These are phyloP conservation scores for Nematodospora valgi DNA, from an alignment of 805 yeast species.

Conservation along the genomic window DNA sequence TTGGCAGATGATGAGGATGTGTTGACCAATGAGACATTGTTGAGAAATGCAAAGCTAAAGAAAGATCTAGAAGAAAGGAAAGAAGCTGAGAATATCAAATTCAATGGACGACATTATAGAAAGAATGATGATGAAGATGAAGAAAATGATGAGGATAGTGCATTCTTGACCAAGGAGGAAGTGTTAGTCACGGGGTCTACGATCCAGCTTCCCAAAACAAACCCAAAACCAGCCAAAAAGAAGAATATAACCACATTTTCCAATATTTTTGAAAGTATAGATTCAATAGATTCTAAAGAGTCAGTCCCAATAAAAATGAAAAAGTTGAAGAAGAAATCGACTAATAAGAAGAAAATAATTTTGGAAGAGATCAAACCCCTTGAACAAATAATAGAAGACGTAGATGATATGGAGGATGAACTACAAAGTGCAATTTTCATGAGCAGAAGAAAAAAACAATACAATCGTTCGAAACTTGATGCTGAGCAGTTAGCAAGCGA, in stretches of 20 bases:
- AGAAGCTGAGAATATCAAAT: conserved; percentile 21
- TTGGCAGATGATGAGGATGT: conserved; percentile 28
- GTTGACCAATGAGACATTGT: conserved; percentile 38
- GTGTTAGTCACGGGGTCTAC: conserved; percentile 6
- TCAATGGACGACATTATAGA: conserved; percentile 17
- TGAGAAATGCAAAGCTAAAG: conserved; percentile 22
- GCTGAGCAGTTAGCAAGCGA: conserved; percentile 34
- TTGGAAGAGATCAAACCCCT: neutral
- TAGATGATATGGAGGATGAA: conserved; percentile 22
- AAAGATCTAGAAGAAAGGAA: conserved; percentile 24
- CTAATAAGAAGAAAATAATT: neutral
- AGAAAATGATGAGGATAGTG: conserved; percentile 8
- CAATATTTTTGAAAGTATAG: conserved; percentile 8
- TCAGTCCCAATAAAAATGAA: conserved; percentile 9
- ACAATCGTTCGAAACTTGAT: conserved; percentile 19
- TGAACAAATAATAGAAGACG: conserved; percentile 21
- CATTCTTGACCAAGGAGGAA: conserved; percentile 2
- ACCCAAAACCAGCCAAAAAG: neutral
- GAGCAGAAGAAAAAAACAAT: conserved; percentile 23
- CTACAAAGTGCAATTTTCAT: conserved; percentile 27
- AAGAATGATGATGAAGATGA: conserved; percentile 10
- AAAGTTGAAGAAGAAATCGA: conserved; percentile 5
- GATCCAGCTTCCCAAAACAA: conserved; percentile 3
- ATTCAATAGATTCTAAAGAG: neutral
- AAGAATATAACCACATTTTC: neutral